phyloP scores from a whole-genome alignment of 257 asterid species.

The Solanum bulbocastanum region DNA sequence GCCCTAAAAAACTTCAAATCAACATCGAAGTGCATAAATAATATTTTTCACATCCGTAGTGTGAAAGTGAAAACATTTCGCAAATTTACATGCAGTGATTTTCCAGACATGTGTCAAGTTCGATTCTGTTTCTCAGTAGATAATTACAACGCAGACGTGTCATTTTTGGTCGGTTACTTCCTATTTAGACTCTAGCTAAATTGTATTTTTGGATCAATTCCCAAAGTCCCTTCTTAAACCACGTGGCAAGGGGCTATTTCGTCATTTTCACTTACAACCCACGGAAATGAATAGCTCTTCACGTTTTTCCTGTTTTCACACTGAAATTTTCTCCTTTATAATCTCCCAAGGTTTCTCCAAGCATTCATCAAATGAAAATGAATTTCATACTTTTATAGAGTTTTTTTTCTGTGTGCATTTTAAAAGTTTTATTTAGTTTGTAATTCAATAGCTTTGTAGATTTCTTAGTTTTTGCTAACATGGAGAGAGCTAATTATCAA shows the following conservation, averaged over 20 bases:
- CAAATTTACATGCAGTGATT: not conserved
- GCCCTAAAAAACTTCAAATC: not conserved
- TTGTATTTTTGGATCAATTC: conserved; percentile 9
- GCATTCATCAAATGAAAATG: not conserved
- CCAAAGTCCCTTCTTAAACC: conserved; percentile 16
- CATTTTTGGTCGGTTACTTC: not conserved
- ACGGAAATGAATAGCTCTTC: not conserved
- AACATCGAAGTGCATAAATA: not conserved
- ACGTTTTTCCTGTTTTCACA: not conserved
- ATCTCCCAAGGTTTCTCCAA: not conserved
- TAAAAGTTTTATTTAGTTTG: not conserved
- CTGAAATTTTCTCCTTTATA: not conserved
- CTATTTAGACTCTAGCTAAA: not conserved
- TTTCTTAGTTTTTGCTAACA: not conserved
- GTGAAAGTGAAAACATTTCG: not conserved
- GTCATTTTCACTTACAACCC: conserved; percentile 15
- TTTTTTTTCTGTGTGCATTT: no score
- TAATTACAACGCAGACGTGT: not conserved
- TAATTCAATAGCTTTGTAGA: not conserved
- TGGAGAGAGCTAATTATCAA: conserved; percentile 8
- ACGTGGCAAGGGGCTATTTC: conserved; percentile 38
- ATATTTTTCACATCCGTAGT: not conserved
- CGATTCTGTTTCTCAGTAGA: not conserved
- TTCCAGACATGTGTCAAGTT: not conserved
- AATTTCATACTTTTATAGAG: not conserved